Base-by-base conservation (phyloP, 2,329 filamentous ascomycete species). In the Botryotinia calthae region DNA sequence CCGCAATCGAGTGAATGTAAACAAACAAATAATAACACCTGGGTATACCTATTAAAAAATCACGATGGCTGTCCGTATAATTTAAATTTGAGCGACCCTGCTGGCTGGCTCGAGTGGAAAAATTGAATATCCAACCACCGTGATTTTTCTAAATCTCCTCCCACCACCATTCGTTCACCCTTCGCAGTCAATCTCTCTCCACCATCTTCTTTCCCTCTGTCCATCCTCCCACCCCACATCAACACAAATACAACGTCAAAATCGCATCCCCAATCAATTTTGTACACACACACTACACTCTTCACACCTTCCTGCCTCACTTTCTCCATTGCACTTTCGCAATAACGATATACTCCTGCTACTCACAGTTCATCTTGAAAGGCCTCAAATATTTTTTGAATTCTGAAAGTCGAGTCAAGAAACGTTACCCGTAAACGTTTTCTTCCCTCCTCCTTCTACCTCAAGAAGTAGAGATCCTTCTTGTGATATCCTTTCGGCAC, bases 401-500 rank as follows among this genome's bases (percentile, higher is more conserved):
- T 9, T 31, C 61, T 61, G 73, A 73, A 74, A 72, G 67, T 59
- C 68, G 72, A 74, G 73, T 73, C 63, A 69, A 73, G 72, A 73
- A 73, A 70, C 73, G 72, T 68, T 51, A 44, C 31, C 34, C 46
- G 37, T 69, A 74, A 74, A 76, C 78, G 79, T 79, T 79, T 77
- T 81, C 80, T 82, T 82, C 80, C 80, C 79, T 78, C 81, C 79
- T 80, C 80, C 82, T 82, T 82, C 82, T 84, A 84, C 82, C 85
- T 84, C 84, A 84, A 87, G 86, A 86, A 89, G 87, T 87, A 86
- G 88, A 87, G 88, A 86, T 85, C 86, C 84, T 84, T 84, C 89
- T 90, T 87, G 90, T 89, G 85, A 88, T 87, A 86, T 89, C 88
- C 88, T 90, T 89, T 90, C 88, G 88, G 84, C 83, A 84, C 76